Evolutionary conservation across 2,329 filamentous ascomycete genomes (phyloP).

Genomic region (Escovopsis sp.): DNA sequence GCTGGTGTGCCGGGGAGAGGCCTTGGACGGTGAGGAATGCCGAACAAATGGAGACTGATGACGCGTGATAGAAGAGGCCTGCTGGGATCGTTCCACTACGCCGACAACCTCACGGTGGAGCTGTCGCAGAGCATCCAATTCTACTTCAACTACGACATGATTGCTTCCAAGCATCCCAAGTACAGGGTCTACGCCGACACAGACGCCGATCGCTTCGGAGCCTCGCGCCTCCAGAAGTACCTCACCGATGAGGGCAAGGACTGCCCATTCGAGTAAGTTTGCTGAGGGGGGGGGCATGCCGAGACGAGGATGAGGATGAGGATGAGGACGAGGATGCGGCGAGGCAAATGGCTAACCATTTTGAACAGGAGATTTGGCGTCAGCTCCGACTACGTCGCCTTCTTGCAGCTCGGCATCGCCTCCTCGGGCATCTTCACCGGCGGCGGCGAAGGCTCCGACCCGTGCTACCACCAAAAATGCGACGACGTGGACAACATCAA

Average conservation of each 20-base stretch:
- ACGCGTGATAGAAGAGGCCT: slow-evolving; percentile 20
- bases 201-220: slow-evolving; percentile 21
- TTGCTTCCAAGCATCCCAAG: slow-evolving; percentile 28
- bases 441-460: slow-evolving; percentile 16
- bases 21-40: too few species aligned
- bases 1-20: too few species aligned
- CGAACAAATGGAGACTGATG: not conserved
- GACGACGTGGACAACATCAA: slow-evolving; percentile 26
- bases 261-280: slow-evolving; percentile 12
- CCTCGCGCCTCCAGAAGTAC: slow-evolving; percentile 16
- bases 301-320: too few species aligned
- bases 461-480: slow-evolving; percentile 24
- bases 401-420: slow-evolving; percentile 21
- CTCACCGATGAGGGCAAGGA: slow-evolving; percentile 13
- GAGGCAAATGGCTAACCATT: not conserved
- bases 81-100: slow-evolving; percentile 27
- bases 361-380: slow-evolving; percentile 15
- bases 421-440: slow-evolving; percentile 24
- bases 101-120: slow-evolving; percentile 16
- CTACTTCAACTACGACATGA: slow-evolving; percentile 61
- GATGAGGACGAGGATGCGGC: too few species aligned
- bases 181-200: slow-evolving; percentile 25
- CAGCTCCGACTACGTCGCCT: slow-evolving; percentile 23
- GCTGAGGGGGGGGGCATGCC: too few species aligned
- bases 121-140: slow-evolving; percentile 42